phyloP scores from a whole-genome alignment of 441 rosid genomes.

The Arabidopsis hybrid region DNA sequence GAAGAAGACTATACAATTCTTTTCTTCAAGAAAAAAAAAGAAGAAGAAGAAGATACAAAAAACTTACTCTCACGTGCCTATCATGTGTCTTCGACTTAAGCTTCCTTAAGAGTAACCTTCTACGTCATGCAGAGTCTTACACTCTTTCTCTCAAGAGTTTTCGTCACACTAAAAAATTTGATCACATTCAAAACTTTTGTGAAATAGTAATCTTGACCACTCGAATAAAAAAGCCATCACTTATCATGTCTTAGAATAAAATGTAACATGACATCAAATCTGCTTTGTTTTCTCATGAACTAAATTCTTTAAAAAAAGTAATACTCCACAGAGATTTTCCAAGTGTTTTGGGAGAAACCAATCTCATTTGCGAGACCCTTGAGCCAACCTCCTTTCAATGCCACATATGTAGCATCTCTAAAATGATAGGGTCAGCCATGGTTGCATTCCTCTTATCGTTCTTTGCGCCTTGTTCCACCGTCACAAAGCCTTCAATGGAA shows the following conservation, averaged over 20 bases:
- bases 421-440: not conserved
- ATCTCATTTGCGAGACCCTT: not conserved
- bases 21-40: too few relatives aligned
- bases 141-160: not conserved
- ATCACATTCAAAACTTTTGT: not conserved
- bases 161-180: not conserved
- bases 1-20: too few relatives aligned
- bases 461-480: not conserved
- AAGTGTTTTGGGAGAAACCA: not conserved
- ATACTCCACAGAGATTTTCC: not conserved
- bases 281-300: not conserved
- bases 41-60: not conserved
- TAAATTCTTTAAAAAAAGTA: not conserved
- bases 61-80: not conserved
- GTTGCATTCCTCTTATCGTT: not conserved
- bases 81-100: not conserved
- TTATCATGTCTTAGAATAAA: too few relatives aligned
- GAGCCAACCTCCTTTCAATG: not conserved
- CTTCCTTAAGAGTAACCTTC: not conserved
- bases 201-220: not conserved
- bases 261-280: too few relatives aligned
- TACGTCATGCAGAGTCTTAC: not conserved
- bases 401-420: not conserved
- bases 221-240: not conserved
- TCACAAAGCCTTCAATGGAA: constrained; percentile 17